These are phyloP conservation scores for Penicillium verrucosum DNA, from an alignment of 2,329 filamentous ascomycete species.

Conservation along the genomic window DNA sequence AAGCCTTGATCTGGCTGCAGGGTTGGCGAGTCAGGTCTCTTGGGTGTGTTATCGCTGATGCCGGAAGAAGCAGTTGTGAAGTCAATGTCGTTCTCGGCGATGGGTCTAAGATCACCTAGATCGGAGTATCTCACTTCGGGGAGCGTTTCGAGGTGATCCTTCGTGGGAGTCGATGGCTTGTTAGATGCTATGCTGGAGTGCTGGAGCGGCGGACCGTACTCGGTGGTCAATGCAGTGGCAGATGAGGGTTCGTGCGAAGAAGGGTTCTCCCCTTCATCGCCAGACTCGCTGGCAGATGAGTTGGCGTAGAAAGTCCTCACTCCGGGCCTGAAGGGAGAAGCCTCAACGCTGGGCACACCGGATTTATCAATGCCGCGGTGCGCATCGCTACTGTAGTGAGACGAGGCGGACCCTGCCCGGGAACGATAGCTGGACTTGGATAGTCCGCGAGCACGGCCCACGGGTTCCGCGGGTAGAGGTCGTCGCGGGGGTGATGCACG, in stretches of 20 bases:
- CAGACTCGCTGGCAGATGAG: constrained; percentile 40
- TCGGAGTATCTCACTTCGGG: constrained; percentile 40
- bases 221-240: constrained; percentile 25
- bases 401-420: constrained; percentile 38
- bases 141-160: constrained; percentile 31
- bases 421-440: constrained; percentile 40
- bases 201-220: constrained; percentile 39
- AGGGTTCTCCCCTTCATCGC: constrained; percentile 34
- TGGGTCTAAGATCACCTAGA: constrained; percentile 40
- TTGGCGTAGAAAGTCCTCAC: constrained; percentile 36
- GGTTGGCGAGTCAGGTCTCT: constrained; percentile 69
- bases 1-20: constrained; percentile 63
- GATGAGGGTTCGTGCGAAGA: constrained; percentile 25
- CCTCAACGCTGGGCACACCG: constrained; percentile 25
- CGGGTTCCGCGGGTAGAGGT: constrained; percentile 21
- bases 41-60: constrained; percentile 16
- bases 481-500: constrained; percentile 29
- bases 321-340: constrained; percentile 28
- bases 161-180: constrained; percentile 27
- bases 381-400: constrained; percentile 35
- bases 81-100: constrained; percentile 34
- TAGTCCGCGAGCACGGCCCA: constrained; percentile 30
- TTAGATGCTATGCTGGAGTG: constrained; percentile 32
- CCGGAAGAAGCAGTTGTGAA: not conserved
- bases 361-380: constrained; percentile 26